phyloP scores from a whole-genome alignment of 768 basidiomycete species.

The Imleria badia region DNA sequence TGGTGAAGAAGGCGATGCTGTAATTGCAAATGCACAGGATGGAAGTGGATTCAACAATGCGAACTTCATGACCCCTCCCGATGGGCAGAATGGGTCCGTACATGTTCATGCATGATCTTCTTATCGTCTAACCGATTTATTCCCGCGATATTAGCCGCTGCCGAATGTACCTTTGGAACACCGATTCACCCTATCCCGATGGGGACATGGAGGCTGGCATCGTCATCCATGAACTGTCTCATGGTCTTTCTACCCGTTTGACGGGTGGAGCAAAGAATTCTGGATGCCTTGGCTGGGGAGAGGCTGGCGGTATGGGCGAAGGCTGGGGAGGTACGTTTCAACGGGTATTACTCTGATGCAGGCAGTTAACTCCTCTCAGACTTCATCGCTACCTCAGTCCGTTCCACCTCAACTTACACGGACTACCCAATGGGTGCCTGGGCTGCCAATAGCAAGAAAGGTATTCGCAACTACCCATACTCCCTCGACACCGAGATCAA shows the following conservation, averaged over 20 bases:
- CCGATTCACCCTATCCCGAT: slow-evolving; percentile 85
- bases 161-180: slow-evolving; percentile 98
- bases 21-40: slow-evolving; percentile 95
- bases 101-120: not conserved
- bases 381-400: slow-evolving; percentile 84
- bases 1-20: slow-evolving; percentile 82
- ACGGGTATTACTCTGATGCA: not conserved
- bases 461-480: slow-evolving; percentile 90
- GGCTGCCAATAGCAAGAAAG: slow-evolving; percentile 75
- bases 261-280: slow-evolving; percentile 94
- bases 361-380: slow-evolving; percentile 38
- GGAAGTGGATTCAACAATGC: slow-evolving; percentile 92
- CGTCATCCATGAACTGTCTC: slow-evolving; percentile 86
- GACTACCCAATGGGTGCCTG: slow-evolving; percentile 94
- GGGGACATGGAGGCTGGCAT: slow-evolving; percentile 97
- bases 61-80: slow-evolving; percentile 86
- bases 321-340: slow-evolving; percentile 76
- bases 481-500: slow-evolving; percentile 76
- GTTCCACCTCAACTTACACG: slow-evolving; percentile 67
- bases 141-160: slow-evolving; percentile 47
- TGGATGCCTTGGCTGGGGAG: slow-evolving; percentile 93
- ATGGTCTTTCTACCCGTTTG: slow-evolving; percentile 90
- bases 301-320: slow-evolving; percentile 96
- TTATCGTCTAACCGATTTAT: not conserved
- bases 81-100: slow-evolving; percentile 72